Base-by-base conservation (phyloP, 192 early-diverging fungal genomes). In the Fimicolochytrium jonesii region DNA sequence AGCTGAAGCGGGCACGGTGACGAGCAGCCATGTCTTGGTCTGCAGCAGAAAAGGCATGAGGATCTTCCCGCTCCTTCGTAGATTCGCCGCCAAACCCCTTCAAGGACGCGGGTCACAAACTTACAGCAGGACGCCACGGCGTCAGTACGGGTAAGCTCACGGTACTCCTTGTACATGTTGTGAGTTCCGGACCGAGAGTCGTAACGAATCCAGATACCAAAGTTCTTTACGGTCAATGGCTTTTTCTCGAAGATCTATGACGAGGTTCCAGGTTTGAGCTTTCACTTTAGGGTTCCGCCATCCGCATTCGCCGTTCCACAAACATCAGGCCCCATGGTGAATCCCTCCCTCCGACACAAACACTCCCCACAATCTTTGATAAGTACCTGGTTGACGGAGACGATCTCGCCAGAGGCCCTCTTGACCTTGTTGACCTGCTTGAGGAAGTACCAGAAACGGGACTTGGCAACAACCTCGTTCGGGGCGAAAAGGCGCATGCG, bases 151-250 rank as follows among this genome's bases (percentile, higher is more conserved):
- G 86, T 79, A 69, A 97, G 78, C 83, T 97, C 94, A 69, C 97
- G 90, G 92, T 96, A 99, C 87, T 98, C 96, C 90, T 98, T 98
- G 91, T 98, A 98, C 94, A 98, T 98, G 91, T 98, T 99, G 93
- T 99, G 97, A 63, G 95, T 99, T 67, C 96, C 96, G 41, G 93
- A 95, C 77, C 95, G 92, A 61, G 95, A 98, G 81, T 98, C 88
- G 87, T 98, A 98, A 70, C 95, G 93, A 64, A 98, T 86, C 92
- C 91, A 98, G 85, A 98, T 92, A 70, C 96, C 96, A 74, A 86
- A 99, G 91, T 93, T 99, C 87, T 97, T 99, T 72, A 93, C 88
- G 67, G 79, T 76, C 45, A 84, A 73, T 56, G 93, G 93, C 73
- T 89, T 87, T 78, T 94, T 88, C 85, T 97, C 96, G 77, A 86